Evolutionary conservation across 164 flowering plant species (phyloP).

Genomic region (Liquidambar formosana): DNA sequence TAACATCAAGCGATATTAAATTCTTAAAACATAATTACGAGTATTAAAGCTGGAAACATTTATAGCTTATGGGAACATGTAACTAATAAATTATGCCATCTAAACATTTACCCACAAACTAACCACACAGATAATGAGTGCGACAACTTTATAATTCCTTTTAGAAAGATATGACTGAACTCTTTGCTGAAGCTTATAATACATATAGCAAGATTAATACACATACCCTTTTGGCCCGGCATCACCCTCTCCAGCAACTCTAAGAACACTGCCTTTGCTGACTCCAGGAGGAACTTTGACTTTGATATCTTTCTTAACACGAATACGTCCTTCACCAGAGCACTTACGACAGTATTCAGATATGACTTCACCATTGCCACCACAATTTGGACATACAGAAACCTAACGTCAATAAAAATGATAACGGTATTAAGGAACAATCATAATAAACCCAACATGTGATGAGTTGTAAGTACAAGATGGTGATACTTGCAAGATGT

Average conservation of each 20-base stretch:
- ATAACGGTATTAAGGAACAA: not conserved
- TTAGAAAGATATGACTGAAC: not conserved
- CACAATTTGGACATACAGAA: conserved; percentile 91
- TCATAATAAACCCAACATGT: not conserved
- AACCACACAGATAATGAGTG: not conserved
- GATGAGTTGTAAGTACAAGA: not conserved
- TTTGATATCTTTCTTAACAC: conserved; percentile 83
- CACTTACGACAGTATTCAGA: conserved; percentile 90
- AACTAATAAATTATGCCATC: not conserved
- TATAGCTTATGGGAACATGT: too few relatives aligned
- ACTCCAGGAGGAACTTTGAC: conserved; percentile 98
- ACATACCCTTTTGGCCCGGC: conserved; percentile 93
- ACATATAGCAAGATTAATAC: conserved; percentile 3
- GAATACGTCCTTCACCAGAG: conserved; percentile 84
- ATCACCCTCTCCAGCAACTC: conserved; percentile 94
- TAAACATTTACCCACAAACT: not conserved
- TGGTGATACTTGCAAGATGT: too few relatives aligned
- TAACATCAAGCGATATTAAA: too few relatives aligned
- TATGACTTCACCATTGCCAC: conserved; percentile 90
- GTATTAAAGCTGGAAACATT: too few relatives aligned
- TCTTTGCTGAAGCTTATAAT: not conserved
- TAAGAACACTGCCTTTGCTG: conserved; percentile 82
- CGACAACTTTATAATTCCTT: not conserved
- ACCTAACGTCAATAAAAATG: conserved; percentile 42
- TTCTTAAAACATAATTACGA: too few relatives aligned